phyloP scores from a whole-genome alignment of 1,284 basidiomycete species.

The Sporisorium graminicola region DNA sequence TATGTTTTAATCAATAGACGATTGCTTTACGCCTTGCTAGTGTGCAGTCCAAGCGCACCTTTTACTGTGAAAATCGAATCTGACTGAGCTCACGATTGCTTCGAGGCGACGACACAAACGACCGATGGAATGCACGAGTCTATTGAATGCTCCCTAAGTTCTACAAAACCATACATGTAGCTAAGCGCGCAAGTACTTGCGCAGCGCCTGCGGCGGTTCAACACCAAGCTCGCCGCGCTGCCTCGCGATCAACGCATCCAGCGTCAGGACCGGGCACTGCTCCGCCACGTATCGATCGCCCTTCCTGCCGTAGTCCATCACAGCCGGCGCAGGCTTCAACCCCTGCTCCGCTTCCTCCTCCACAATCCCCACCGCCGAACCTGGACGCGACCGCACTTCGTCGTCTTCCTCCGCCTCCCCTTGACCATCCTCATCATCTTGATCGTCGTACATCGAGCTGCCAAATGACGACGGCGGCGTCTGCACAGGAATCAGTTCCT shows the following conservation, averaged over 20 bases:
- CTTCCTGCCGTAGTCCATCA: conserved; percentile 51
- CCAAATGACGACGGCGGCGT: conserved; percentile 51
- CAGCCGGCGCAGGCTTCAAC: conserved; percentile 54
- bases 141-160: background rate
- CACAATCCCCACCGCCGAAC: conserved; percentile 33
- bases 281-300: conserved; percentile 49
- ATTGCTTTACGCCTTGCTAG: background rate
- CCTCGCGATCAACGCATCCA: conserved; percentile 36
- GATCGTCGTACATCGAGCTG: conserved; percentile 41
- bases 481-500: conserved; percentile 59
- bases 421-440: conserved; percentile 33
- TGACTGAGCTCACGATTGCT: no score
- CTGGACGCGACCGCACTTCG: conserved; percentile 44
- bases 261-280: conserved; percentile 37
- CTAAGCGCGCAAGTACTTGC: conserved; percentile 29
- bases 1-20: conserved; percentile 10
- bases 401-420: conserved; percentile 44
- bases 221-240: conserved; percentile 25
- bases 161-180: background rate
- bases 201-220: conserved; percentile 33
- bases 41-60: no score
- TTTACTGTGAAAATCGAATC: no score
- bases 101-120: background rate
- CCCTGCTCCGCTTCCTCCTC: conserved; percentile 16
- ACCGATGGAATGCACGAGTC: background rate